Evolutionary conservation across 768 basidiomycete genomes (phyloP).

Genomic region (Boletus subparvulus): DNA sequence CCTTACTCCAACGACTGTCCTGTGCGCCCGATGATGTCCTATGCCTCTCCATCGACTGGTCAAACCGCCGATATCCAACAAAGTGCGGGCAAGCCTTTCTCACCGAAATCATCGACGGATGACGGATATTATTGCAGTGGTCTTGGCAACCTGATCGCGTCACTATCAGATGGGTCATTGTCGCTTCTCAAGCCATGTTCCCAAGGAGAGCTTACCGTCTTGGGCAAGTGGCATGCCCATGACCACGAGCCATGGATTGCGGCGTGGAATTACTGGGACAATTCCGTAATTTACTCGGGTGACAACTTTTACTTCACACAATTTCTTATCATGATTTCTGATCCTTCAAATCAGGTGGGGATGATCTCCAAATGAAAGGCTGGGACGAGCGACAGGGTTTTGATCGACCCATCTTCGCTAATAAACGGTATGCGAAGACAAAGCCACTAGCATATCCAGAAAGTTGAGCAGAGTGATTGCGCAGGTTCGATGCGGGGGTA

Average conservation of each 20-base stretch:
- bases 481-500: constrained; percentile 88
- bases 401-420: constrained; percentile 59
- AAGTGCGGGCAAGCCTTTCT: constrained; percentile 37
- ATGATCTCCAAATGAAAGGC: constrained; percentile 84
- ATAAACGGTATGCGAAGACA: constrained; percentile 56
- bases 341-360: constrained; percentile 64
- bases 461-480: constrained; percentile 1
- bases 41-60: constrained; percentile 94
- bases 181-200: constrained; percentile 57
- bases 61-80: constrained; percentile 57
- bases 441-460: background rate
- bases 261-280: constrained; percentile 87
- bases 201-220: constrained; percentile 43
- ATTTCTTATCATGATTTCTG: background rate
- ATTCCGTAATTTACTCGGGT: constrained; percentile 84
- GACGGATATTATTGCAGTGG: constrained; percentile 34
- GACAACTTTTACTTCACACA: constrained; percentile 8
- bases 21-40: constrained; percentile 58
- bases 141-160: constrained; percentile 66
- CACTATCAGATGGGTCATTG: constrained; percentile 77
- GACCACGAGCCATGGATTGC: constrained; percentile 94
- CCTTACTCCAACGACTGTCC: constrained; percentile 41
- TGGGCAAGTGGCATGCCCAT: constrained; percentile 79
- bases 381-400: constrained; percentile 84
- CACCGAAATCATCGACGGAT: background rate